Percentiles rank a stretch among this genome's conserved stretches.
Evolutionary conservation across 371 early-diverging fungal genomes (phyloP).

Genomic region (Fennellomyces sp.): DNA sequence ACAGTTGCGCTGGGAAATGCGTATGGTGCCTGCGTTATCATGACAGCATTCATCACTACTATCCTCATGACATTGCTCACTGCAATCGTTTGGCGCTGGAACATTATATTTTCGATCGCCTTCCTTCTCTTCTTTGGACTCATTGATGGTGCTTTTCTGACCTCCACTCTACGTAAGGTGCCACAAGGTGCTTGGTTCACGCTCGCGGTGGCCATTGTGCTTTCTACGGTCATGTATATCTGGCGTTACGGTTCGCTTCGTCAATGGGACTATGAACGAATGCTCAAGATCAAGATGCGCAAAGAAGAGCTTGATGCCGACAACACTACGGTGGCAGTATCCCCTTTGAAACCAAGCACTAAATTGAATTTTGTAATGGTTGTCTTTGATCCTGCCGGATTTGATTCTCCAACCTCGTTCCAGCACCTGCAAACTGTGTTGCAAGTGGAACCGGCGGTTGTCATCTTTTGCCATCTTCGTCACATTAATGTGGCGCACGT

Average conservation of each 20-base stretch:
- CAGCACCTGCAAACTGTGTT: slow-evolving; percentile 24
- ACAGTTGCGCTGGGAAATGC: slow-evolving; percentile 33
- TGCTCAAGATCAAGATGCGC: slow-evolving; percentile 5
- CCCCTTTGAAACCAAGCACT: neutral
- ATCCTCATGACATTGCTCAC: slow-evolving; percentile 24
- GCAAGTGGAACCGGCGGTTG: slow-evolving; percentile 27
- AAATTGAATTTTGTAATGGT: slow-evolving; percentile 21
- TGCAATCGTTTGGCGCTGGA: slow-evolving; percentile 33
- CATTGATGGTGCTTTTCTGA: slow-evolving; percentile 34
- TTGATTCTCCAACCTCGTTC: slow-evolving; percentile 29
- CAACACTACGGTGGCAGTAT: neutral
- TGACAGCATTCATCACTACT: slow-evolving; percentile 34
- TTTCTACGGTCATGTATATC: slow-evolving; percentile 25
- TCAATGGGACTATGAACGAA: slow-evolving; percentile 20
- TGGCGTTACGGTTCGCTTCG: slow-evolving; percentile 32
- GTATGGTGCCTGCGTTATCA: slow-evolving; percentile 33
- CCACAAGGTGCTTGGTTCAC: slow-evolving; percentile 43
- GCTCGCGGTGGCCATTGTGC: slow-evolving; percentile 15
- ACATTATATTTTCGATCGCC: slow-evolving; percentile 14
- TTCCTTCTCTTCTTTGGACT: slow-evolving; percentile 32
- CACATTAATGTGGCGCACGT: slow-evolving; percentile 24
- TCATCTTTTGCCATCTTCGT: slow-evolving; percentile 35
- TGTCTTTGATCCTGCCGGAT: slow-evolving; percentile 30
- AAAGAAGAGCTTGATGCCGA: neutral
- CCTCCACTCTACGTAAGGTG: slow-evolving; percentile 31